phyloP scores from a whole-genome alignment of 2,329 filamentous ascomycete genomes.

The Nothomitra cinnamomea region DNA sequence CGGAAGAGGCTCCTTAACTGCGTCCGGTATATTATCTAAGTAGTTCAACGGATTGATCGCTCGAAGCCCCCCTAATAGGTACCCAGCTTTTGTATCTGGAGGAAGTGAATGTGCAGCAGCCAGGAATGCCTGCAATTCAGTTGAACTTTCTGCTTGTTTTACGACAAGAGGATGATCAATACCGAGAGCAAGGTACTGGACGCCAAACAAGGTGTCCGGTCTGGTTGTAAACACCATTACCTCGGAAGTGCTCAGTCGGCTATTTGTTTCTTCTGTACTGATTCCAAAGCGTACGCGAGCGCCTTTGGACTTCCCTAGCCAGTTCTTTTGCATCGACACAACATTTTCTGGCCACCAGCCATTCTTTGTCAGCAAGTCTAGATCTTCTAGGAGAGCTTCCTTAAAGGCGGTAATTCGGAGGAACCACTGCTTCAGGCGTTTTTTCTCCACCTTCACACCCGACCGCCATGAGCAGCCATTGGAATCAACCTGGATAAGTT shows the following conservation, averaged over 20 bases:
- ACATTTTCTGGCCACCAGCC: constrained; percentile 70
- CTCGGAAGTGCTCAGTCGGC: constrained; percentile 21
- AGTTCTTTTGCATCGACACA: constrained; percentile 68
- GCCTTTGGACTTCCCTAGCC: constrained; percentile 67
- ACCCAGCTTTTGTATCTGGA: constrained; percentile 43
- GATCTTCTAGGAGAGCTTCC: constrained; percentile 51
- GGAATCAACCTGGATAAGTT: constrained; percentile 43
- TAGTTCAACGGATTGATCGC: constrained; percentile 51
- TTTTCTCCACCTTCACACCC: constrained; percentile 67
- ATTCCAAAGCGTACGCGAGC: constrained; percentile 56
- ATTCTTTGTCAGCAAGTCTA: constrained; percentile 45
- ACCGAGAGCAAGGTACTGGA: constrained; percentile 69
- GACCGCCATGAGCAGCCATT: constrained; percentile 77
- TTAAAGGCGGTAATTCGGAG: constrained; percentile 68
- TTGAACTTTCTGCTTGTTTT: constrained; percentile 39
- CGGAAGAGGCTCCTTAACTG: constrained; percentile 36
- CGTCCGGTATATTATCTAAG: constrained; percentile 31
- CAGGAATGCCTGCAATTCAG: constrained; percentile 49
- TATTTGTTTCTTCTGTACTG: constrained; percentile 12
- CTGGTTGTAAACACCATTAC: constrained; percentile 71
- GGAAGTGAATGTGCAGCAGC: constrained; percentile 36
- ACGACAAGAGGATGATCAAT: constrained; percentile 53
- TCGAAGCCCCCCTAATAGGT: constrained; percentile 41
- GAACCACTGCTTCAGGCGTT: constrained; percentile 75
- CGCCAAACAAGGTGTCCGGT: constrained; percentile 73